Percentiles rank a stretch among this genome's conserved stretches.
These are phyloP conservation scores for Casaregolazyma suthepensis DNA, from an alignment of 1,139 yeast species.

Conservation along the genomic window DNA sequence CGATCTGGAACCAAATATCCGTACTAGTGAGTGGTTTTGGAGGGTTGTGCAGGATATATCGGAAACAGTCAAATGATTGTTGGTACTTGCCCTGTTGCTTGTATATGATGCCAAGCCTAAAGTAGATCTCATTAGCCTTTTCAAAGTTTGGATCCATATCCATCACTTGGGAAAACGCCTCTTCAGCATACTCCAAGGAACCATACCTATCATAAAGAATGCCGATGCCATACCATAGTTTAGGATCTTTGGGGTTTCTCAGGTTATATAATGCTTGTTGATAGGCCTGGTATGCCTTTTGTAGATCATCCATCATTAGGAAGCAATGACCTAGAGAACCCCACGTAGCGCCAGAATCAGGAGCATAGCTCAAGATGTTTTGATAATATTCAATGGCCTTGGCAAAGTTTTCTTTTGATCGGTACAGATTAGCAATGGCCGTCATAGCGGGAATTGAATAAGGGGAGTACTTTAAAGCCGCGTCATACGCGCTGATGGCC, in stretches of 20 bases:
- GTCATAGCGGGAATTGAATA: slow-evolving; percentile 80
- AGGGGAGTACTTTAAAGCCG: slow-evolving; percentile 84
- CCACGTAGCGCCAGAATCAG: slow-evolving; percentile 95
- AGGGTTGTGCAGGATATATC: slow-evolving; percentile 82
- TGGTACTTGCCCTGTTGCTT: slow-evolving; percentile 87
- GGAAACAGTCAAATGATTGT: slow-evolving; percentile 88
- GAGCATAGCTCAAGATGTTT: slow-evolving; percentile 72
- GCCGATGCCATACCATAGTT: slow-evolving; percentile 98
- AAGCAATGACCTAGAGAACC: slow-evolving; percentile 96
- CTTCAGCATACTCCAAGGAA: slow-evolving; percentile 93
- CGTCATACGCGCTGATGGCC: slow-evolving; percentile 82
- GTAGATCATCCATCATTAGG: slow-evolving; percentile 91
- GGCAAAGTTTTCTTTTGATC: slow-evolving; percentile 83
- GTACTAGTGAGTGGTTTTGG: slow-evolving; percentile 95
- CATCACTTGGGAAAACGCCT: slow-evolving; percentile 91
- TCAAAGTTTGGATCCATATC: slow-evolving; percentile 95
- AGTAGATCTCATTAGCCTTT: slow-evolving; percentile 92
- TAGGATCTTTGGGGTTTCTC: slow-evolving; percentile 92
- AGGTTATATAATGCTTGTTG: slow-evolving; percentile 90
- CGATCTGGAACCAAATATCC: slow-evolving; percentile 98
- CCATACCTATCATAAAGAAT: slow-evolving; percentile 94
- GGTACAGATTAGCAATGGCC: slow-evolving; percentile 79
- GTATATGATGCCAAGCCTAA: slow-evolving; percentile 93
- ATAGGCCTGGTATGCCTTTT: slow-evolving; percentile 91
- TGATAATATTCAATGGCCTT: slow-evolving; percentile 93